Base-by-base conservation (phyloP, 768 basidiomycete species). In the Lactarius vividus region DNA sequence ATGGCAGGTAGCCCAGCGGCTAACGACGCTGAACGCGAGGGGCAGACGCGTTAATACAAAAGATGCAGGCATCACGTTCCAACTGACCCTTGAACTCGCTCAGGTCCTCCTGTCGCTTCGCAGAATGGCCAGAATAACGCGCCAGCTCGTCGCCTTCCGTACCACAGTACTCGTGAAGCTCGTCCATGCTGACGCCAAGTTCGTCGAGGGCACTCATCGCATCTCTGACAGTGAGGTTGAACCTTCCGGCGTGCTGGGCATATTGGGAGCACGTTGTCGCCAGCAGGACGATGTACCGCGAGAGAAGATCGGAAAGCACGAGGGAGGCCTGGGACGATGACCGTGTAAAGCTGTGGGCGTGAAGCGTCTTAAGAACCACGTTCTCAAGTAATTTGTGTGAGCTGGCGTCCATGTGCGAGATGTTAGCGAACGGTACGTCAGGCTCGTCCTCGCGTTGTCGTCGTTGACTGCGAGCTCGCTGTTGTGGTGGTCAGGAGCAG, bases 331-430 rank as follows among this genome's bases (percentile, higher is more conserved):
- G 88, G 1, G 85, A 77, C 3, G 92, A 94, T 0, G 91, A 83
- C 59, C 89, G 83, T 42, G 88, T 85, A 77, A 94, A 94, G 67
- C 82, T 82, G 69, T 92, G 85, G 0, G 90, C 88, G 69, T 93
- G 91, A 18, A 93, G 81, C 20, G 89, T 88, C 62, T 86, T 84
- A 74, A 86, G 81, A 1, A 85, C 83, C 0, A 83, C 85, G 3
- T 87, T 81, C 76, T 91, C 89, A 65, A 92, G 80, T 62, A 91
- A 74, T 71, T 84, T 88, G 66, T 82, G 78, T 0, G 85, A 78
- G 31, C 82, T 83, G 63, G 75, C 73, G 67, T 88, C 85, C 85
- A 85, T 86, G 57, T 54, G 63, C 3, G 40, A 16, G 58, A 46
- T 58, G 52, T 65, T 37, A 33, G 55, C 0, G 55, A 46, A 55